Evolutionary conservation across 345 rosid genomes (phyloP), one percentile per base, ranked within the genome.

Genomic region (Geranium rotundifolium): DNA sequence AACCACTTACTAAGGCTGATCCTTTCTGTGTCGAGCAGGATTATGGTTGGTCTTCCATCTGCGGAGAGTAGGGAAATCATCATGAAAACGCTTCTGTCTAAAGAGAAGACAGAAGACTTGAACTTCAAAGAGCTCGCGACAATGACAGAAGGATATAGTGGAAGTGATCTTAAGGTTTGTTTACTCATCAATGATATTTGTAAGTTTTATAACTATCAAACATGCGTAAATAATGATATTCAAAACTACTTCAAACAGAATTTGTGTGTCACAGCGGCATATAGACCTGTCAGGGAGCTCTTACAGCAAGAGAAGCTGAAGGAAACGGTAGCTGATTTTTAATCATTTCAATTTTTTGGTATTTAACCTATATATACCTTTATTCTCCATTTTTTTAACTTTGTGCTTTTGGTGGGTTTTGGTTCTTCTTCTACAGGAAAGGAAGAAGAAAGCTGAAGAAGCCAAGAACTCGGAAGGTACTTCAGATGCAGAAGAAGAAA

Each of bases 121-220:
- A 92, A 95, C 73, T 93, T 76, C 59, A 86, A 82, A 77, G 99
- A 88, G 76, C 89, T 93, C 75, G 97, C 87, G 60, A 59, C 79
- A 58, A 82, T 88, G 80, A 88, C 99, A 39, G 99, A 90, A 79
- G 99, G 99, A 61, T 95, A 81, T 60, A 86, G 79, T 60, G 97
- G 97, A 71, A 90, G 99, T 78, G 99, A 95, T 76, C 97, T 95
- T 62, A 95, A 90, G 97, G 99, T 90, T 78, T 67, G 69, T 65
- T 63, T 65, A 61, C n/a, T 19, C 13, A 12, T 60, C 14, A 34
- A 52, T 10, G 14, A 15, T 19, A 18, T n/a, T 7, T 7, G 18
- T 20, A 16, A 5, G 18, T 68, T 23, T 52, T 29, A 17, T 46
- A 7, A 39, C 59, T 19, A 12, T 17, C 10, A 57, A 15, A 1